Base-by-base conservation (phyloP, 495 filamentous ascomycete species). In the Staphylotrichum tortipilum region DNA sequence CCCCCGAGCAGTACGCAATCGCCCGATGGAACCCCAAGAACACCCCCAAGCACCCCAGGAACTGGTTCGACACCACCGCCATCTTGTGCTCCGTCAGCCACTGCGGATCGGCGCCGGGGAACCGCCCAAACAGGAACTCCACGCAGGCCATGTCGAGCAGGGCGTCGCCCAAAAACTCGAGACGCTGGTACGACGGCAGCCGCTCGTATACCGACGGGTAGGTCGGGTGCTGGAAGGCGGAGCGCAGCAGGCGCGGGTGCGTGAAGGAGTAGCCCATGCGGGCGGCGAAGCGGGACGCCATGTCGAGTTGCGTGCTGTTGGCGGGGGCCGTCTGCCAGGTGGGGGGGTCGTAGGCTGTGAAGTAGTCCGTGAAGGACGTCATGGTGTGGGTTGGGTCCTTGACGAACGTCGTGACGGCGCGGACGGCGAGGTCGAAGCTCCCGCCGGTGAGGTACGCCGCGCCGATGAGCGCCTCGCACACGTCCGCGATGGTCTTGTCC, bases 51-150 rank as follows among this genome's bases (percentile, higher is more conserved):
- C 85, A 85, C 11, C 86, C 90, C 0, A 96, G 73, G 59, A 96
- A 98, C 51, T 89, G 90, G 70, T 98, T 98, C 12, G 89, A 94
- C 2, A 92, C 91, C 90, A 98, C 95, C 9, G 94, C 89, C 89
- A 94, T 95, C 76, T 96, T 98, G 71, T 98, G 94, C 68, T 98
- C 92, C 2, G 92, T 98, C 28, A 98, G 77, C 92, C 92, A 98
- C 62, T 96, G 89, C 1, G 92, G 91, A 61, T 96, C 90, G 50
- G 81, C 81, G 37, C 79, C 74, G 0, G 89, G 88, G 61, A 84
- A 87, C 10, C 74, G 74, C 52, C 81, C 68, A 65, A 86, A 98
- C 15, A 98, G 69, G 52, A 85, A 78, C 44, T 88, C 82, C 46
- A 98, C 79, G 58, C 83, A 88, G 39, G 78, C 84, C 81, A 94